These are phyloP conservation scores for Tuber calosporum DNA, from an alignment of 495 filamentous ascomycete species.

Conservation along the genomic window DNA sequence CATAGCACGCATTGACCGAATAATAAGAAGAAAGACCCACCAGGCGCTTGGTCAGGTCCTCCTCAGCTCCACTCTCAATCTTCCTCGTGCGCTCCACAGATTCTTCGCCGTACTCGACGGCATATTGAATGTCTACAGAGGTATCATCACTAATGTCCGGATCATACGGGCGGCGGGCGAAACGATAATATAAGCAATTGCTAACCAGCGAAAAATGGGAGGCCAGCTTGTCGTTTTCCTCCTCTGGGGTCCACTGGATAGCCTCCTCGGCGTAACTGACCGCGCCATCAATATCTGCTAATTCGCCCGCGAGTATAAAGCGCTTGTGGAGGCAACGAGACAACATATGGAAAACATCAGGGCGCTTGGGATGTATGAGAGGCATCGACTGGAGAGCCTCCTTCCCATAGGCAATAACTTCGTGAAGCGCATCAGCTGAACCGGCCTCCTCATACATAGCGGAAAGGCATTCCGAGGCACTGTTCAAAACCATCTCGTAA, in stretches of 20 bases:
- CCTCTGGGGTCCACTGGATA: neutral
- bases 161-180: neutral
- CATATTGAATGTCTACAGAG: neutral
- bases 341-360: neutral
- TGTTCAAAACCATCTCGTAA: neutral
- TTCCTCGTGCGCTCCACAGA: neutral
- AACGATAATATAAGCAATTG: neutral
- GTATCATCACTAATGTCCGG: neutral
- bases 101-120: neutral
- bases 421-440: neutral
- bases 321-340: neutral
- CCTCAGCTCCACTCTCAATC: neutral
- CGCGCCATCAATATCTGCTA: neutral
- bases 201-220: neutral
- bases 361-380: neutral
- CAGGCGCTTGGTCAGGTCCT: neutral
- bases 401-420: neutral
- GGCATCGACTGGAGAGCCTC: neutral
- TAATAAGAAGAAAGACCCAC: neutral
- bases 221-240: neutral
- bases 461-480: neutral
- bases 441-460: neutral
- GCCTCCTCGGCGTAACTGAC: neutral
- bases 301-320: neutral
- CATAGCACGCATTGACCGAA: neutral